These are phyloP conservation scores for Rhodotorula glutinis DNA, from an alignment of 1,284 basidiomycete genomes.

Conservation along the genomic window DNA sequence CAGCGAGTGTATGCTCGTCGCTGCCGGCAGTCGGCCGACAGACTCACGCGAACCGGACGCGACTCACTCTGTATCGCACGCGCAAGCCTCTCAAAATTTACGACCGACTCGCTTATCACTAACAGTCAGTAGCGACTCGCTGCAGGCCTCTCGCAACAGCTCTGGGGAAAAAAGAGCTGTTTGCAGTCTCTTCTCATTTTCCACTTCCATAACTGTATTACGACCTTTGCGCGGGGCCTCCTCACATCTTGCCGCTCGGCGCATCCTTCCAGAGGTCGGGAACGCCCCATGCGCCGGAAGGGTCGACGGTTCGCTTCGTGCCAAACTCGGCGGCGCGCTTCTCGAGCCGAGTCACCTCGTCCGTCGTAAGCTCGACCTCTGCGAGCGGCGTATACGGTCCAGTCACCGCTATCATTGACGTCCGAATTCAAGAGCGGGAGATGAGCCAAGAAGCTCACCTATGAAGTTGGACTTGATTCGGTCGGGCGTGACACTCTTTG, in stretches of 20 bases:
- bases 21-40: no score
- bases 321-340: conserved; percentile 59
- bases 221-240: background rate
- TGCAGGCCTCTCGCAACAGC: no score
- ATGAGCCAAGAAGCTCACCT: background rate
- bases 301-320: conserved; percentile 60
- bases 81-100: no score
- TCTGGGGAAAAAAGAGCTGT: no score
- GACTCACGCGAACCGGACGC: no score
- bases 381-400: background rate
- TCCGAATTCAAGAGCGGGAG: conserved; percentile 1
- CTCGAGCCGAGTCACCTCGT: conserved; percentile 61
- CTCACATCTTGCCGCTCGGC: background rate
- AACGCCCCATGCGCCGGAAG: conserved; percentile 62
- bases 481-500: conserved; percentile 69
- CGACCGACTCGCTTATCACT: no score
- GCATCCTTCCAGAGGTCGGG: conserved; percentile 20
- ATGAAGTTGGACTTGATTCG: conserved; percentile 71
- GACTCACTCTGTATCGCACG: no score
- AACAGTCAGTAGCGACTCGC: no score
- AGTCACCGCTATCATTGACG: background rate
- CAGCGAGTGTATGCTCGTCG: no score
- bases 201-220: no score
- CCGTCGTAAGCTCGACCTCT: conserved; percentile 59
- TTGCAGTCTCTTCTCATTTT: no score